Percentiles rank a stretch among this genome's conserved stretches.
Evolutionary conservation across 192 early-diverging fungal genomes (phyloP).

Genomic region (Bifiguratus adelaidae): DNA sequence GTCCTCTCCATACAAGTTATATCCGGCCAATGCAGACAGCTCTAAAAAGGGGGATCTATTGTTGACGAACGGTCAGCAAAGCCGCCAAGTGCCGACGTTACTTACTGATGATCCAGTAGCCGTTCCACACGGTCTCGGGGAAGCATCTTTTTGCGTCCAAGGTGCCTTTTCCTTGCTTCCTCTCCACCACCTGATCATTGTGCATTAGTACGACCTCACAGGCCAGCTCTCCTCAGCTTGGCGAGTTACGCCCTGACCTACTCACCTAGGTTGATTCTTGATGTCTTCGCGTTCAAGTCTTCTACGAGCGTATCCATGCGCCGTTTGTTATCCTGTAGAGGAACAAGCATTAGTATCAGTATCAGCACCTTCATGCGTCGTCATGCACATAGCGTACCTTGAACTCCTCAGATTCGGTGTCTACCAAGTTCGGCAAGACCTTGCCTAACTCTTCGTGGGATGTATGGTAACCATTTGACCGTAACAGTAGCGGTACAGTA

Average conservation of each 20-base stretch:
- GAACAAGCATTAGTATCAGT: neutral
- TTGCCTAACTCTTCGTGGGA: slow-evolving; percentile 38
- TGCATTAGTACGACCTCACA: neutral
- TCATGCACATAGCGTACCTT: slow-evolving; percentile 35
- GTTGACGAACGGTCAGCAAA: neutral
- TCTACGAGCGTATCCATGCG: slow-evolving; percentile 57
- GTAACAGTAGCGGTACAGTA: too few relatives aligned
- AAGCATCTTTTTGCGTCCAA: slow-evolving; percentile 77
- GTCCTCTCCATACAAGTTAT: slow-evolving; percentile 77
- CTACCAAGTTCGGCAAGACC: slow-evolving; percentile 60
- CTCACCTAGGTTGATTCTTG: slow-evolving; percentile 68
- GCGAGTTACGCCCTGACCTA: neutral
- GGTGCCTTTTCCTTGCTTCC: slow-evolving; percentile 72
- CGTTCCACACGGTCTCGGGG: slow-evolving; percentile 80
- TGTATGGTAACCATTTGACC: slow-evolving; percentile 18
- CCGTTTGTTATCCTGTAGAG: slow-evolving; percentile 57
- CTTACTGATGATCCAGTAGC: slow-evolving; percentile 63
- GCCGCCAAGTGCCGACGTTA: neutral
- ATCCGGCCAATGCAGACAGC: slow-evolving; percentile 87
- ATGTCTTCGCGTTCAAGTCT: slow-evolving; percentile 50
- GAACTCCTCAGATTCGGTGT: slow-evolving; percentile 56
- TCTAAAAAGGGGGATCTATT: slow-evolving; percentile 86
- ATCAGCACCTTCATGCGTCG: neutral
- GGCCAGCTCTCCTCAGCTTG: neutral
- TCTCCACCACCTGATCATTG: slow-evolving; percentile 64